Base-by-base conservation (phyloP, 1,284 basidiomycete species). In the Phlebopus sp. region DNA sequence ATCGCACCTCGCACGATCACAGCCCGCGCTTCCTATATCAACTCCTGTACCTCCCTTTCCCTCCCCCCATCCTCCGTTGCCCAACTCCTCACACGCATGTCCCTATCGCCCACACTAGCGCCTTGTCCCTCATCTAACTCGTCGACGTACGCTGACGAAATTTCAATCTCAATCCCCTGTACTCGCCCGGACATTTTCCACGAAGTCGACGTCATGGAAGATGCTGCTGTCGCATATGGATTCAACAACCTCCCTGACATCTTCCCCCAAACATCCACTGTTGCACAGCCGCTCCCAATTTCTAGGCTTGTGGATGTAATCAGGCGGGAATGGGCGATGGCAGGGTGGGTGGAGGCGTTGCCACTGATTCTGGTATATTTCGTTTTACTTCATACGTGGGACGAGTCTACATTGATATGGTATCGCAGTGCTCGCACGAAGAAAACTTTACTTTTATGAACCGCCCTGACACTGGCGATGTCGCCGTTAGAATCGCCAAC, bases 201-300 rank as follows among this genome's bases (percentile, higher is more conserved):
- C 67, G 94, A 98, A 69, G 97, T 95, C 63, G 96, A 99, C 68
- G 81, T 99, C 60, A 92, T 99, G 86, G 96, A 99, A 66, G 96
- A 99, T 59, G 92, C 89, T 1, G 97, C 97, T 4, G 94, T 99
- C 54, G 96, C 93, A 0, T 97, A 95, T 64, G 97, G 97, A 1
- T 99, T 95, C 77, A 97, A 99, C 74, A 96, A 96, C 62, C 77
- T 99, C 37, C 92, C 92, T 2, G 82, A 90, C 58, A 85, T 84
- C 10, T 94, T 98, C 81, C 96, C 97, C 1, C 72, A 82, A 2
- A 97, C 94, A n/a, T 96, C 88, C 64, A 98, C 97, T 3, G 92
- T 99, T 30, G 96, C 92, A 15, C 92, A 94, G 63, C 92, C 94
- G 8, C 76, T 95, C 50, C 84, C 87, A 3, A 84, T 97, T 60